A percentile compares a stretch with the other conserved stretches of the same genome.
Evolutionary conservation across 192 early-diverging fungal genomes (phyloP).

Genomic region (Mortierella claussenii): DNA sequence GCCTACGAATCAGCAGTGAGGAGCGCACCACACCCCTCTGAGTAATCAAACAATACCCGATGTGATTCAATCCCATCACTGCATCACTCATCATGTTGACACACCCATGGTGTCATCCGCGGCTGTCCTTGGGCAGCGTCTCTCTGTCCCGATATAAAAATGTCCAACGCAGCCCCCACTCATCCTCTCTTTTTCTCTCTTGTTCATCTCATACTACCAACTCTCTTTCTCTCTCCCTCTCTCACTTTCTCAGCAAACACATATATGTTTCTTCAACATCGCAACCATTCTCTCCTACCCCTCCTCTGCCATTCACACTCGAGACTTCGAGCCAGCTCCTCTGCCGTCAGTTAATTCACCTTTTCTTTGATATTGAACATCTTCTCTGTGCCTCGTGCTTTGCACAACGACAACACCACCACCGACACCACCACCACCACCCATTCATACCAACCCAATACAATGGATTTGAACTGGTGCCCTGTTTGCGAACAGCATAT

Average conservation of each 20-base stretch:
- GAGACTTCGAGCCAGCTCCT: slow-evolving; percentile 5
- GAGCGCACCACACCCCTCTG: too few relatives aligned
- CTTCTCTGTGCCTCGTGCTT: too few relatives aligned
- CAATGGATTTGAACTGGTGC: slow-evolving; percentile 57
- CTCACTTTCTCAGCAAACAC: neutral
- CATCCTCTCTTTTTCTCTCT: neutral
- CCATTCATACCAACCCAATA: too few relatives aligned
- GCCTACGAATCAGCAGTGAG: too few relatives aligned
- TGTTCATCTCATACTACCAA: slow-evolving; percentile 13
- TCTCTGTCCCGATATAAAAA: too few relatives aligned
- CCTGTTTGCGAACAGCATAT: slow-evolving; percentile 55
- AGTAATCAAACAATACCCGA: too few relatives aligned
- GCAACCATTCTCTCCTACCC: slow-evolving; percentile 9
- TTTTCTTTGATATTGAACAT: slow-evolving; percentile 3
- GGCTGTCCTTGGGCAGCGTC: too few relatives aligned
- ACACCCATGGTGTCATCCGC: slow-evolving; percentile 9
- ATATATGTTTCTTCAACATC: slow-evolving; percentile 20
- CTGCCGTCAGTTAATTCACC: slow-evolving; percentile 14
- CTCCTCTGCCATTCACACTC: slow-evolving; percentile 15
- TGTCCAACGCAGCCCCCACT: neutral
- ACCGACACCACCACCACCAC: too few relatives aligned
- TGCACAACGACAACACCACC: too few relatives aligned
- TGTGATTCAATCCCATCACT: too few relatives aligned
- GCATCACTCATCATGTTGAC: slow-evolving; percentile 12
- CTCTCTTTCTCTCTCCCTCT: neutral